These are phyloP conservation scores for Hippophae tibetana DNA, from an alignment of 306 rosid species.

Conservation along the genomic window DNA sequence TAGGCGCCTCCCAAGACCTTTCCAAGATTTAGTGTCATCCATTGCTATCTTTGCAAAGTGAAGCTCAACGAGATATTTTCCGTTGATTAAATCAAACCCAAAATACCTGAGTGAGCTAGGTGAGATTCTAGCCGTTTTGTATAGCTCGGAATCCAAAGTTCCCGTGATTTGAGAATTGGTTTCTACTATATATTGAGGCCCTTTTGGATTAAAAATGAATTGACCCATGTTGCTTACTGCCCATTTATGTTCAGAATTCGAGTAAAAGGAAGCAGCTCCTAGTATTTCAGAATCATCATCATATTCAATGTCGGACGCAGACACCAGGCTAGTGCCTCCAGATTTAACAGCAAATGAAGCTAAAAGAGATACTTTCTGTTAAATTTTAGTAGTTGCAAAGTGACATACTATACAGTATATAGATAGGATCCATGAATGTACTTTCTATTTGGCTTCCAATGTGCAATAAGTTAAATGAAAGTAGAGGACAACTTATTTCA, in stretches of 20 bases:
- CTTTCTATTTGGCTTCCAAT: too few species aligned
- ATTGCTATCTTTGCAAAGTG: conserved; percentile 33
- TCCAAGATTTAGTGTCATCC: conserved; percentile 30
- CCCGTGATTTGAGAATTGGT: conserved; percentile 22
- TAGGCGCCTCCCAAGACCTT: conserved; percentile 31
- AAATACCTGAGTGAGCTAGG: conserved; percentile 32
- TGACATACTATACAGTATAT: too few species aligned
- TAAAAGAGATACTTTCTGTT: not conserved
- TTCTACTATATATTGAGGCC: conserved; percentile 17
- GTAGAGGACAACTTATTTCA: too few species aligned
- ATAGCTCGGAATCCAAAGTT: conserved; percentile 27
- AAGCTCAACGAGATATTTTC: conserved; percentile 21
- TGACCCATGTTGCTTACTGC: conserved; percentile 24
- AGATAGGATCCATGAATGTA: too few species aligned
- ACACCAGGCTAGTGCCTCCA: conserved; percentile 18
- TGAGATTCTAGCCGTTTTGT: conserved; percentile 28
- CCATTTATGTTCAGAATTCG: conserved; percentile 19
- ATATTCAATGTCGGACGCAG: conserved; percentile 20
- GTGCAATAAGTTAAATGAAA: too few species aligned
- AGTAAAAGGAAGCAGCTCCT: conserved; percentile 24
- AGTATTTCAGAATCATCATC: conserved; percentile 23
- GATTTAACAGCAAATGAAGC: conserved; percentile 32
- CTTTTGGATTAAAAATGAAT: conserved; percentile 23
- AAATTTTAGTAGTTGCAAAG: too few species aligned
- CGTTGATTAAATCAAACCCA: conserved; percentile 25